These are phyloP conservation scores for Penicillium concentricum DNA, from an alignment of 2,329 filamentous ascomycete species.

Conservation along the genomic window DNA sequence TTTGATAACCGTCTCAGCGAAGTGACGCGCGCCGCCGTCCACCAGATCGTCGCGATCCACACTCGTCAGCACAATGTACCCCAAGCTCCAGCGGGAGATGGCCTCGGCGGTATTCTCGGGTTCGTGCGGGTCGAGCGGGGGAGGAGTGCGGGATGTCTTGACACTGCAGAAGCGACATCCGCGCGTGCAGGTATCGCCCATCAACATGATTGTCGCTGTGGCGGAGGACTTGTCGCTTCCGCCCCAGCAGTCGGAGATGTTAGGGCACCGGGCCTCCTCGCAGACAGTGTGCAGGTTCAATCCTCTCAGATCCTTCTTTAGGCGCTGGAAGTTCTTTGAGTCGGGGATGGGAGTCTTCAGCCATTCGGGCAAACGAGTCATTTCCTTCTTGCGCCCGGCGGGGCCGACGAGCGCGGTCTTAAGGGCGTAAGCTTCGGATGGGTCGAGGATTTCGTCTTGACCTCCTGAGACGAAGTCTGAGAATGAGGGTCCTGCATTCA, in stretches of 20 bases:
- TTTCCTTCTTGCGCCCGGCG: conserved; percentile 62
- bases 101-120: conserved; percentile 96
- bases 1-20: conserved; percentile 88
- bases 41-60: conserved; percentile 91
- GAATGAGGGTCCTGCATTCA: conserved; percentile 65
- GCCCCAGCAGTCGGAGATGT: conserved; percentile 98
- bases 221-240: conserved; percentile 83
- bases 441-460: conserved; percentile 43
- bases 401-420: conserved; percentile 62
- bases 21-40: conserved; percentile 86
- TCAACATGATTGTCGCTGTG: conserved; percentile 98
- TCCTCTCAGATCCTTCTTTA: conserved; percentile 89
- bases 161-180: conserved; percentile 97
- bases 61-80: conserved; percentile 90
- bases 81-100: conserved; percentile 85
- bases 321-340: conserved; percentile 85
- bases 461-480: conserved; percentile 58
- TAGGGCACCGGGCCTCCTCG: conserved; percentile 95
- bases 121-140: conserved; percentile 90
- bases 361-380: conserved; percentile 82
- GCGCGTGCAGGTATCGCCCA: conserved; percentile 96
- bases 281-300: conserved; percentile 92
- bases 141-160: conserved; percentile 74
- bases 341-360: conserved; percentile 92
- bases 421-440: conserved; percentile 57